phyloP scores from a whole-genome alignment of 495 filamentous ascomycete species.

The Bathelium albidoporum region DNA sequence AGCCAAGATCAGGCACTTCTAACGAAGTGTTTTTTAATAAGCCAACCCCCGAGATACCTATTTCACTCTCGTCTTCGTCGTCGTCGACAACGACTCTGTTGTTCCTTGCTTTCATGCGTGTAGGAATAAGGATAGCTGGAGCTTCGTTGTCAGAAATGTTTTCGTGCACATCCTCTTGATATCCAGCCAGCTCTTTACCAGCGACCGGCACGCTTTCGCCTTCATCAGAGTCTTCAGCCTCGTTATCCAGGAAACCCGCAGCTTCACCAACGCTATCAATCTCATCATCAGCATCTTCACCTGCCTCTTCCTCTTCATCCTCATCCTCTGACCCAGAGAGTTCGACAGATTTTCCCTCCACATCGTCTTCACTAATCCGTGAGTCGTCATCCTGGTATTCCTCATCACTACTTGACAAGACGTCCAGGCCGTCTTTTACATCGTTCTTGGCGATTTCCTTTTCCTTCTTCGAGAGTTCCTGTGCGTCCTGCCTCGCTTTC shows the following conservation, averaged over 20 bases:
- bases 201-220: constrained; percentile 9
- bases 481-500: constrained; percentile 68
- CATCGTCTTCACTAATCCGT: constrained; percentile 43
- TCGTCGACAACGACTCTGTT: constrained; percentile 2
- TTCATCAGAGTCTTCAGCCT: constrained; percentile 15
- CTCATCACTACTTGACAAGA: constrained; percentile 50
- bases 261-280: constrained; percentile 33
- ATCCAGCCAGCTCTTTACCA: neutral
- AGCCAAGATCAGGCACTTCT: constrained; percentile 16
- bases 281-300: constrained; percentile 30
- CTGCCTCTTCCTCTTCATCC: constrained; percentile 31
- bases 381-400: constrained; percentile 56
- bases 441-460: constrained; percentile 56
- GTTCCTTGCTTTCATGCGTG: neutral
- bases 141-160: constrained; percentile 30
- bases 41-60: neutral
- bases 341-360: constrained; percentile 36
- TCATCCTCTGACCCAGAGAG: constrained; percentile 34
- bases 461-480: constrained; percentile 68
- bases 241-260: constrained; percentile 26
- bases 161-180: constrained; percentile 16
- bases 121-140: neutral
- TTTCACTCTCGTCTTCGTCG: constrained; percentile 24
- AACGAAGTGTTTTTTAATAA: constrained; percentile 1
- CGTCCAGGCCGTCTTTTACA: constrained; percentile 39